These are phyloP conservation scores for Colletotrichum noveboracense DNA, from an alignment of 2,329 filamentous ascomycete species.

Conservation along the genomic window DNA sequence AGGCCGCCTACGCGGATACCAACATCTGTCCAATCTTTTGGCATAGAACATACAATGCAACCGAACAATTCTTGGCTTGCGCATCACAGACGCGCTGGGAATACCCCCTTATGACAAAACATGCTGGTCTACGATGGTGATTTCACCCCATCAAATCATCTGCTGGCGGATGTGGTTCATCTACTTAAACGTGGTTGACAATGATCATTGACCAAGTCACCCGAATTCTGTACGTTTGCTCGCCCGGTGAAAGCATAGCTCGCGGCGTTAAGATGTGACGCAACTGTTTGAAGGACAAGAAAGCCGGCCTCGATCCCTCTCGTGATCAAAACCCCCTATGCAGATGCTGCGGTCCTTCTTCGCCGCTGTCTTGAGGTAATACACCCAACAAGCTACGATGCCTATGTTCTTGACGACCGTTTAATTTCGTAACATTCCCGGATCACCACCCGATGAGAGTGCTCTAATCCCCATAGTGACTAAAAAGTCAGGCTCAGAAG, in stretches of 20 bases:
- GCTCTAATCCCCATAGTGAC: background rate
- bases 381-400: background rate
- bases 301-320: background rate
- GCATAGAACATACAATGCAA: no score
- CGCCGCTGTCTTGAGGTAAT: background rate
- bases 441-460: background rate
- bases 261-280: background rate
- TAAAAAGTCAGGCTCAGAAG: no score
- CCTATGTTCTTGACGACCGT: background rate
- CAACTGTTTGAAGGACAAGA: background rate
- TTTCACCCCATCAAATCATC: accelerated
- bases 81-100: background rate
- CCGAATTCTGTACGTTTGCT: no score
- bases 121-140: accelerated
- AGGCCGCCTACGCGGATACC: no score
- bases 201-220: background rate
- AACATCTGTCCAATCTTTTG: no score
- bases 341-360: accelerated
- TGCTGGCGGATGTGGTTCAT: background rate
- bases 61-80: no score
- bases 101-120: accelerated
- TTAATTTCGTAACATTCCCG: background rate
- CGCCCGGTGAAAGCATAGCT: background rate
- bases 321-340: no score
- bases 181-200: background rate